These are phyloP conservation scores for Raffaelea ambrosiae DNA, from an alignment of 2,329 filamentous ascomycete genomes.

Conservation along the genomic window DNA sequence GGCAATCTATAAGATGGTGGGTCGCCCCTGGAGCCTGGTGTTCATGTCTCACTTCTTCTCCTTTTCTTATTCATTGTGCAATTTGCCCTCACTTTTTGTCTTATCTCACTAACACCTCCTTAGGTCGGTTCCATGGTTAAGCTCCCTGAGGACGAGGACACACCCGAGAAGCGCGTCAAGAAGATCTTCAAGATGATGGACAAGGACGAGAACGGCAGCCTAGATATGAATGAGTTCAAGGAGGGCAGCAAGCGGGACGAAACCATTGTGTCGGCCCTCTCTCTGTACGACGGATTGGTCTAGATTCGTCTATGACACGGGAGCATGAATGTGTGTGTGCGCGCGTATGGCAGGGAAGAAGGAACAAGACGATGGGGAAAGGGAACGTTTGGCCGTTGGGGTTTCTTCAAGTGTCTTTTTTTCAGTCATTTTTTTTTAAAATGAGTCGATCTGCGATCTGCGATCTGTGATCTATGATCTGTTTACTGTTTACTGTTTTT, in stretches of 20 bases:
- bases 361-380: no score
- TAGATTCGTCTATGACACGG: constrained; percentile 25
- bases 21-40: not conserved
- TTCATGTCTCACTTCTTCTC: not conserved
- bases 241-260: constrained; percentile 98
- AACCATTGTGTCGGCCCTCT: constrained; percentile 95
- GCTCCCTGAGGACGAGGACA: constrained; percentile 96
- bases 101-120: constrained; percentile 3
- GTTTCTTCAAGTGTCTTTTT: not conserved
- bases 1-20: constrained; percentile 99
- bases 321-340: no score
- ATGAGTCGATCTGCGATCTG: no score
- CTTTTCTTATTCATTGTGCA: not conserved
- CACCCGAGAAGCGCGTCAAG: constrained; percentile 91
- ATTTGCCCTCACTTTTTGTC: not conserved
- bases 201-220: constrained; percentile 96
- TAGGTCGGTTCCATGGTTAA: constrained; percentile 99
- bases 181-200: constrained; percentile 99
- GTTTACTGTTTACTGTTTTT: constrained; percentile 2
- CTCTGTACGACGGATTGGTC: constrained; percentile 91
- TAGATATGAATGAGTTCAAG: constrained; percentile 98
- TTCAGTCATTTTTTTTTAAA: constrained; percentile 1
- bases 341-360: no score
- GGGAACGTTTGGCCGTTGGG: no score
- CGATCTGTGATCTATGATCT: no score